Percentiles rank a stretch among this genome's conserved stretches.
Conservation (phyloP, 2,329 filamentous ascomycete genomes). For the Colletotrichum graminicola region DNA sequence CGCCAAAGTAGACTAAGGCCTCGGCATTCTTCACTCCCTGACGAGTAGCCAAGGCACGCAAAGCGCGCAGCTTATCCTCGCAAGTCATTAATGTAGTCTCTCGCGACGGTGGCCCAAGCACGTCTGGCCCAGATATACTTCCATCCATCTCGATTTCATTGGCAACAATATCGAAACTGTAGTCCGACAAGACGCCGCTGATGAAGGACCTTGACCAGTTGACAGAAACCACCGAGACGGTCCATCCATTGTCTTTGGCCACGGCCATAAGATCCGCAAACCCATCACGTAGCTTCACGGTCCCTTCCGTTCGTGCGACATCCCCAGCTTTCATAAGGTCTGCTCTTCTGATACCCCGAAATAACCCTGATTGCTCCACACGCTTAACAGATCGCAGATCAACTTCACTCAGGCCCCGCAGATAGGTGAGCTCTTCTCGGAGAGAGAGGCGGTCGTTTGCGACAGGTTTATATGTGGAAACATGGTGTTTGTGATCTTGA, state of each 20-base stretch:
- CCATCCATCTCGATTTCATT: conserved; percentile 59
- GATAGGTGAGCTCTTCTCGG: conserved; percentile 57
- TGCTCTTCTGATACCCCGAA: conserved; percentile 53
- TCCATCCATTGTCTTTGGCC: conserved; percentile 51
- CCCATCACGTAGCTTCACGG: conserved; percentile 54
- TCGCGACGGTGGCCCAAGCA: conserved; percentile 46
- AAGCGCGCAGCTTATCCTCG: conserved; percentile 59
- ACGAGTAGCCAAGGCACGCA: conserved; percentile 49
- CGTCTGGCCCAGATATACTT: conserved; percentile 56
- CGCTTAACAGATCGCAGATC: conserved; percentile 61
- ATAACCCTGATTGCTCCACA: conserved; percentile 59
- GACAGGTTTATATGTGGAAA: conserved; percentile 49
- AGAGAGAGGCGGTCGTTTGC: conserved; percentile 51
- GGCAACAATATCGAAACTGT: conserved; percentile 54
- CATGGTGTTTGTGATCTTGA: conserved; percentile 56
- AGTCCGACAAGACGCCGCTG: conserved; percentile 55
- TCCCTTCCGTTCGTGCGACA: conserved; percentile 50
- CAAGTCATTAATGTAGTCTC: conserved; percentile 53
- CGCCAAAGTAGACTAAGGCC: conserved; percentile 66
- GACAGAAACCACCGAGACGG: conserved; percentile 61
- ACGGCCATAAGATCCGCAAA: conserved; percentile 52
- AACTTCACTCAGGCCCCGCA: conserved; percentile 57
- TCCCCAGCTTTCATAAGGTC: conserved; percentile 55
- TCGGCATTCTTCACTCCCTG: conserved; percentile 41
- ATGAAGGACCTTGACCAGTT: conserved; percentile 66